Evolutionary conservation across 176 grass and related monocot genomes (phyloP).

Genomic region (Bromus sterilis): DNA sequence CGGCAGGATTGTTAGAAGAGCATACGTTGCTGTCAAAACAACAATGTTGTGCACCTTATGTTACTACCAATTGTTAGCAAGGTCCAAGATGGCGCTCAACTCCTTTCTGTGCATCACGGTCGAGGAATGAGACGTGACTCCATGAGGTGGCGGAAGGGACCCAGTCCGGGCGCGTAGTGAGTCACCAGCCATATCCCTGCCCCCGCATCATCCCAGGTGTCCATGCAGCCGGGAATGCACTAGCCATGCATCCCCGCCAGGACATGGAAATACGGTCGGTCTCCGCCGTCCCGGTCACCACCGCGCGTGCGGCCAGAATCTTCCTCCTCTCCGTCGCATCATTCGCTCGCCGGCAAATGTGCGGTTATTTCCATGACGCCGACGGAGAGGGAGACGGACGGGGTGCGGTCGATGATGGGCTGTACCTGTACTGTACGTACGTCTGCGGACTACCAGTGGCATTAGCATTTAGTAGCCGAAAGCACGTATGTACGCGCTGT

Average conservation of each 20-base stretch:
- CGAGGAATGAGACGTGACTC: not conserved
- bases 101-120: not conserved
- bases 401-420: no score
- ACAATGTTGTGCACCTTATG: no score
- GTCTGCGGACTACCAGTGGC: not conserved
- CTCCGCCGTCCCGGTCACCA: no score
- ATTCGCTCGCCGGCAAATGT: no score
- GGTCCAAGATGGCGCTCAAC: not conserved
- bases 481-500: not conserved
- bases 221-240: not conserved
- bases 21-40: no score
- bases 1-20: no score
- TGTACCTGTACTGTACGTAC: no score
- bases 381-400: no score
- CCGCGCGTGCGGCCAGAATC: not conserved
- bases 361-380: no score
- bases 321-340: not conserved
- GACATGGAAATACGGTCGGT: not conserved
- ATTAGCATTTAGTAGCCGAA: not conserved
- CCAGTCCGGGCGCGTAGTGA: not conserved
- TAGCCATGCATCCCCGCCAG: not conserved
- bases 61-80: not conserved
- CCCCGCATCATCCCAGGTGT: not conserved
- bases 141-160: not conserved
- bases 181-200: not conserved